Evolutionary conservation across 2,329 filamentous ascomycete genomes (phyloP).

Genomic region (Ophiocordyceps camponoti-saundersi): DNA sequence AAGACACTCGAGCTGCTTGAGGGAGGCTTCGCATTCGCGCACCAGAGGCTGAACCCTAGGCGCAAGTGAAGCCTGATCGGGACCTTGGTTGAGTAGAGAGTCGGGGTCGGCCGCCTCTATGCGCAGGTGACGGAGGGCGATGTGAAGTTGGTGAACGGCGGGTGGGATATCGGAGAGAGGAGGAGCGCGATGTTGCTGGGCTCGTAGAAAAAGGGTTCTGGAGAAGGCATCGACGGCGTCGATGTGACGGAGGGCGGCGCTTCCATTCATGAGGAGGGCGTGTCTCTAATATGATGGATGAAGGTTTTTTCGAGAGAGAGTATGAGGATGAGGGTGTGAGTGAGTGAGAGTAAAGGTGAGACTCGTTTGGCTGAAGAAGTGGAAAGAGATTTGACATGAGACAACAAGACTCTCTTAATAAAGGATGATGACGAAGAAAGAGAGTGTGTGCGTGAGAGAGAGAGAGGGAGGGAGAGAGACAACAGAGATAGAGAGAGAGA

Average conservation of each 20-base stretch:
- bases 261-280: constrained; percentile 9
- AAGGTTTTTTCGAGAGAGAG: background rate
- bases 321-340: background rate
- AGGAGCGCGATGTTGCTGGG: constrained; percentile 25
- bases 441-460: background rate
- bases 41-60: constrained; percentile 34
- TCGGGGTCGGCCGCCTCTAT: constrained; percentile 38
- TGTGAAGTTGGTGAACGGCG: constrained; percentile 35
- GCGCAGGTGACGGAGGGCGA: constrained; percentile 38
- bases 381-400: background rate
- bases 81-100: constrained; percentile 31
- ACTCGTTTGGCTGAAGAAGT: background rate
- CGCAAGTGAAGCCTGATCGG: constrained; percentile 23
- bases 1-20: constrained; percentile 35
- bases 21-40: constrained; percentile 35
- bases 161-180: constrained; percentile 31
- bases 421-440: background rate
- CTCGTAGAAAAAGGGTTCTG: constrained; percentile 35
- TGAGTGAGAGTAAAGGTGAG: background rate
- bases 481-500: background rate
- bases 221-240: constrained; percentile 38
- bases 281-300: background rate
- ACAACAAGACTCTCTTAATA: background rate
- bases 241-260: constrained; percentile 25
- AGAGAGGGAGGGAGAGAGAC: background rate